Conservation (phyloP, 1,139 yeast species). For the Hansenula lynferdii region DNA sequence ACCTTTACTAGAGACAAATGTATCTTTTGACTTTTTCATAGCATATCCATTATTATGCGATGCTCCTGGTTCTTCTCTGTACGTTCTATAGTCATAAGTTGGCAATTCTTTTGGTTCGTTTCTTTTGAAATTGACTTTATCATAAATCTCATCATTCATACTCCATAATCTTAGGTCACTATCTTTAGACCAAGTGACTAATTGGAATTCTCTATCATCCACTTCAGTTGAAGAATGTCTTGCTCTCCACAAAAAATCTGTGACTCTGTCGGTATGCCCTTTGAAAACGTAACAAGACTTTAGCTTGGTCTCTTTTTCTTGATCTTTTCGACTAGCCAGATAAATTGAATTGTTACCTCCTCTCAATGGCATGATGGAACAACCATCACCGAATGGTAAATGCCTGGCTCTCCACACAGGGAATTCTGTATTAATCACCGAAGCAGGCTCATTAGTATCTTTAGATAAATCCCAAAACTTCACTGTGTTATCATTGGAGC, state of each 20-base stretch:
- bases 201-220: constrained; percentile 77
- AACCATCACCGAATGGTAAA: constrained; percentile 88
- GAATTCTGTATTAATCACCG: constrained; percentile 64
- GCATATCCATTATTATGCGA: constrained; percentile 15
- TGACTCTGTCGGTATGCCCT: constrained; percentile 82
- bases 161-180: constrained; percentile 85
- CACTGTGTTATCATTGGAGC: constrained; percentile 84
- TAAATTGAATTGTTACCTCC: constrained; percentile 81
- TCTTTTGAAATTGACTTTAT: constrained; percentile 48
- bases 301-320: constrained; percentile 35
- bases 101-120: constrained; percentile 33
- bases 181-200: constrained; percentile 94
- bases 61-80: constrained; percentile 43
- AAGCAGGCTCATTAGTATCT: constrained; percentile 40
- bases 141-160: constrained; percentile 53
- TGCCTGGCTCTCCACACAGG: constrained; percentile 89
- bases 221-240: constrained; percentile 40
- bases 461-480: constrained; percentile 73
- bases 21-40: constrained; percentile 27
- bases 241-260: constrained; percentile 84
- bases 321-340: constrained; percentile 49
- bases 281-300: constrained; percentile 59
- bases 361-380: constrained; percentile 84
- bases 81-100: constrained; percentile 41
- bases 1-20: constrained; percentile 33